Evolutionary conservation across 805 yeast genomes (phyloP).

Genomic region (Wickerhamomyces ciferrii): DNA sequence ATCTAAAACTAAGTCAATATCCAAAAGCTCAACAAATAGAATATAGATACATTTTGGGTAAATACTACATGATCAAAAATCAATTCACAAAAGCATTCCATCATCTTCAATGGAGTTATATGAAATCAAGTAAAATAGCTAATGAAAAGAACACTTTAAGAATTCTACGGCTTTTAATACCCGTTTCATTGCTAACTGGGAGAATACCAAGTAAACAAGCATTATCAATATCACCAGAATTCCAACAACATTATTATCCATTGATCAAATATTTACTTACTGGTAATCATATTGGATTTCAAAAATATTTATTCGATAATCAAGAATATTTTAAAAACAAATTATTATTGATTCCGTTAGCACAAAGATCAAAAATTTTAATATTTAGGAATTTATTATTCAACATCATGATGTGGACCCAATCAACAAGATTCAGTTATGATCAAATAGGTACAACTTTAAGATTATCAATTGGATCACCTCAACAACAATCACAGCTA

Average conservation of each 20-base stretch:
- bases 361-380: constrained; percentile 39
- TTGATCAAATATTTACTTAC: constrained; percentile 28
- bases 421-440: constrained; percentile 3
- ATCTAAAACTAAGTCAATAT: constrained; percentile 35
- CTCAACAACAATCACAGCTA: constrained; percentile 13
- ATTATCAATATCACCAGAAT: constrained; percentile 18
- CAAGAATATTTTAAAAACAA: constrained; percentile 33
- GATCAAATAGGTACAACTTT: constrained; percentile 20
- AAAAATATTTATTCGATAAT: constrained; percentile 25
- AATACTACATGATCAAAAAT: constrained; percentile 48
- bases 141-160: constrained; percentile 15
- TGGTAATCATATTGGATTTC: constrained; percentile 39
- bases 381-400: constrained; percentile 37
- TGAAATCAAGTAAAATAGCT: constrained; percentile 4
- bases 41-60: constrained; percentile 49
- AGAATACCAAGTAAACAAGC: constrained; percentile 35
- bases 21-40: constrained; percentile 40
- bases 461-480: constrained; percentile 9
- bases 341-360: constrained; percentile 36
- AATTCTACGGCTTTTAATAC: constrained; percentile 43
- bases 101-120: constrained; percentile 42
- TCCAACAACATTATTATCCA: constrained; percentile 30
- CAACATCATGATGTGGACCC: constrained; percentile 13
- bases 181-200: constrained; percentile 48
- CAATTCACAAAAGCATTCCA: constrained; percentile 39